Evolutionary conservation across 2,329 filamentous ascomycete species (phyloP), one percentile per base, ranked within the genome.

Genomic region (Ophiocordyceps australis): DNA sequence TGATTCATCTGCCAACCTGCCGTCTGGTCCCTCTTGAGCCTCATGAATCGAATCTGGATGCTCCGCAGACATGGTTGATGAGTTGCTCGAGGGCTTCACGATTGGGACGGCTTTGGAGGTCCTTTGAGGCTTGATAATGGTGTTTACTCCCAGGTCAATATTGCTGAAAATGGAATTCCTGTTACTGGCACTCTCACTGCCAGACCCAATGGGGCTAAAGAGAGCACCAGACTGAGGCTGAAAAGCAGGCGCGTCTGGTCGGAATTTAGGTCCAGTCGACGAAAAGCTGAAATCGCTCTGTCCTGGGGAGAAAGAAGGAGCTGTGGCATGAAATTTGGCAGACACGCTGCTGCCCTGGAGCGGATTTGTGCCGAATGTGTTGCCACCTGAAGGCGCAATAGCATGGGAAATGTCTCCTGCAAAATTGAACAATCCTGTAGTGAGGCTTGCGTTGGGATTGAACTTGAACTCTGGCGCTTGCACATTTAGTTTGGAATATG

Each of bases 401-500:
- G 65, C 59, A 36, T 71, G 59, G 44, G 63, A 62, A 24, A 38
- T 40, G 25, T 41, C 54, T 21, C 44, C 46, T 14, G 53, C 50
- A 32, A 69, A 69, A 20, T 52, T 53, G 39, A 68, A 67, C 27
- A 59, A 49, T 11, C 51, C 46, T 18, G 61, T 57, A 20, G 59
- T 54, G 38, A 69, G 70, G 15, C 49, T 51, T 38, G 46, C 63
- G 9, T 51, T 46, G 4, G 65, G 65, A 33, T 69, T 67, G 49
- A 86, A 86, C 38, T 75, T 81, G 58, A 94, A 94, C 41, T 89
- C 81, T 24, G 83, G 78, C 0, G 86, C 86, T 33, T 76, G 70
- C 17, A 91, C 83, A 39, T 95, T 95, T 38, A 95, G 65, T 37
- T 74, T 85, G 1, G 82, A 81, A 22, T 74, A 49, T 1, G 71